Base-by-base conservation (phyloP, 441 rosid species). In the Mallotus japonicus region DNA sequence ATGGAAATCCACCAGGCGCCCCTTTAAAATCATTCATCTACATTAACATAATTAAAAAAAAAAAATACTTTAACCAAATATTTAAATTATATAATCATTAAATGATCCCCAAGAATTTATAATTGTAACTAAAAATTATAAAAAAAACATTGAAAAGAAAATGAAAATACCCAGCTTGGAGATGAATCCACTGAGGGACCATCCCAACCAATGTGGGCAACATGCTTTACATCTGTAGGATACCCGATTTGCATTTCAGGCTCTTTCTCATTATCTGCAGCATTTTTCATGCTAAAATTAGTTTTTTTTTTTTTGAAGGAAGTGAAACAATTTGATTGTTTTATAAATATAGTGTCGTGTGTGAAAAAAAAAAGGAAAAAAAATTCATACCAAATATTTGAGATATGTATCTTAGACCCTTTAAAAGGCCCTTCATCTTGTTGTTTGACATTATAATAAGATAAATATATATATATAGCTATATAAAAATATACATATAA, bases 191-290 rank as follows among this genome's bases (percentile, higher is more conserved):
- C 87, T 1, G 93, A 84, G 24, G 91, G 93, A 20, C 89, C 97
- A 71, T 95, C 98, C 92, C 92, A 90, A 81, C 98, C 99, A 62
- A 95, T 92, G 64, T 95, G 99, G 22, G 97, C 95, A 12, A 92
- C 95, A 75, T 95, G 99, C 81, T 92, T 95, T 68, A 95, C 97
- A 81, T 95, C 99, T 11, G 99, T 95, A 7, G 99, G 99, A 46
- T 11, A 19, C 64, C 97, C 97, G 53, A 92, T 95, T 79, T 86
- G 87, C 83, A 92, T 88, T 73, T 95, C 97, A 50, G 82, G 73
- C 76, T 95, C 96, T 73, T 90, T 88, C 64, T 88, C 98, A 76
- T 86, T 81, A 17, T 92, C 99, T 94, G 82, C 82, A 77, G 74
- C 72, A 69, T 16, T 16, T 4, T 66, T 22, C 56, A 59, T 6